Base-by-base conservation (phyloP, 768 basidiomycete species). In the Tephrocybe rancida region DNA sequence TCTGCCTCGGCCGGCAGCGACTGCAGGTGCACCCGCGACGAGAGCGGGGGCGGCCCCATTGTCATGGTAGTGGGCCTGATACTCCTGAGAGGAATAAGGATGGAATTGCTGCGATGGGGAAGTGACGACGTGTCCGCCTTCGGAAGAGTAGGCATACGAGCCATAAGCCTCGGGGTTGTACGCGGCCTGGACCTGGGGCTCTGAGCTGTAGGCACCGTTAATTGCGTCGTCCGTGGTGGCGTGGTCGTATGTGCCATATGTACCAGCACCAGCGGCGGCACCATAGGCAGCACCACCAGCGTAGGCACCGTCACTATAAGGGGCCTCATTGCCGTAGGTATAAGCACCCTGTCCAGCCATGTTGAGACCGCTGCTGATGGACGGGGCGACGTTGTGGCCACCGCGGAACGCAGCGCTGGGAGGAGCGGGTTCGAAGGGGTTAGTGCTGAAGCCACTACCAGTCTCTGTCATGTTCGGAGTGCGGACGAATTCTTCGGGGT, bases 81-180 rank as follows among this genome's bases (percentile, higher is more conserved):
- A 62, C 37, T 62, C 57, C 24, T 59, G 50, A 39, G 47, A 43
- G 7, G 58, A 54, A 26, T 65, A 60, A 11, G 61, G 60, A n/a
- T 67, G 61, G 48, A 58, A 62, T 6, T 56, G 52, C 48, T 69
- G 67, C 29, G 61, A 59, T 22, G 61, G 66, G 27, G 60, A 56
- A n/a, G 63, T 57, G 44, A 64, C 67, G 39, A 68, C 69, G 54
- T 72, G 61, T 48, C 70, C 60, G 22, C 63, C 73, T 52, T 74
- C 54, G 21, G 64, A 57, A 8, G 68, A 62, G 52, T 74, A 75
- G 6, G 70, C 73, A 48, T 76, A 77, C 18, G 72, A 72, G 2
- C 73, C 74, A 59, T 78, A 80, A 0, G 73, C 74, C 48, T 80
- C 76, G 16, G 73, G 63, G 49, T 78, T 73, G 59, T 76, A 78